Conservation (phyloP, 1,139 yeast genomes). For the Candida sanyaensis region DNA sequence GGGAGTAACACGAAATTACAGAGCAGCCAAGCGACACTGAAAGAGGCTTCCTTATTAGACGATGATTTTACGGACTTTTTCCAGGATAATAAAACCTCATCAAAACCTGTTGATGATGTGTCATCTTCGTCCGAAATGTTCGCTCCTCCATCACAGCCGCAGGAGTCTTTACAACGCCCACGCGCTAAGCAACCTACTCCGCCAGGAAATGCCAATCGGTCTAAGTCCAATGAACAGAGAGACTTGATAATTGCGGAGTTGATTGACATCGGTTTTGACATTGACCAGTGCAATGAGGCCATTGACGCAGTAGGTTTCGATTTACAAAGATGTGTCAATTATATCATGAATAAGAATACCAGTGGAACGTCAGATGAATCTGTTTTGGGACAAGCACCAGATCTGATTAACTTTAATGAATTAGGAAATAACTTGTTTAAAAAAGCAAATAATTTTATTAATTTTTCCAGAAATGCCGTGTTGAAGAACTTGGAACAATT, state of each 20-base stretch:
- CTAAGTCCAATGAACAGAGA: constrained; percentile 10
- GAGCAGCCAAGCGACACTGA: background rate
- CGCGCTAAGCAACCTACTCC: constrained; percentile 4
- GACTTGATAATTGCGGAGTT: constrained; percentile 70
- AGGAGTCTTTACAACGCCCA: background rate
- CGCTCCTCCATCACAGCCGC: background rate
- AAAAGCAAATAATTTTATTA: constrained; percentile 62
- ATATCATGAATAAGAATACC: constrained; percentile 50
- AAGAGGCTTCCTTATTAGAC: constrained; percentile 29
- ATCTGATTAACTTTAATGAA: constrained; percentile 48
- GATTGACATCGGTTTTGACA: constrained; percentile 77
- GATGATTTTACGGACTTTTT: constrained; percentile 48
- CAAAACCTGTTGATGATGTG: constrained; percentile 5
- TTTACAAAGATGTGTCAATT: constrained; percentile 67
- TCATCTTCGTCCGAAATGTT: background rate
- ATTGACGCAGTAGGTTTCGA: constrained; percentile 58
- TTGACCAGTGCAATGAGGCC: constrained; percentile 63
- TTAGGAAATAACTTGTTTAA: constrained; percentile 63
- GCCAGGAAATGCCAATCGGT: background rate
- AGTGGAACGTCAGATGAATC: constrained; percentile 19
- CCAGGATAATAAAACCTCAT: constrained; percentile 17
- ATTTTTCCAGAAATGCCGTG: constrained; percentile 62
- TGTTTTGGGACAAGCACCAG: constrained; percentile 14
- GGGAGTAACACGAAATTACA: background rate
- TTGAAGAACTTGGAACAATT: constrained; percentile 67